These are phyloP conservation scores for Trichophyton mentagrophytes DNA, from an alignment of 2,329 filamentous ascomycete species.

Conservation along the genomic window DNA sequence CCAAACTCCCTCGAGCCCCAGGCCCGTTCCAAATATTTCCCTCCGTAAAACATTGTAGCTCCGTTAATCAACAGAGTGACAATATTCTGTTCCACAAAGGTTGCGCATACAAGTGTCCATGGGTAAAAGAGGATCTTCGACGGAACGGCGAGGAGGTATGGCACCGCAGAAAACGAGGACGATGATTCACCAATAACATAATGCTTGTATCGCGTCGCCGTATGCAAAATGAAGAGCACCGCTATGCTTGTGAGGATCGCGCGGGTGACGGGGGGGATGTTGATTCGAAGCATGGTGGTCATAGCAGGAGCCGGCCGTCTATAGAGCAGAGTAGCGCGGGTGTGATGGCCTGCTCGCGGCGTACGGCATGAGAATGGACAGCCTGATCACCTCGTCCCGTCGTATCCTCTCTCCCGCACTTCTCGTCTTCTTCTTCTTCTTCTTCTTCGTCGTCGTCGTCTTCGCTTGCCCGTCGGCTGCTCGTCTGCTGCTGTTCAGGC, in stretches of 20 bases:
- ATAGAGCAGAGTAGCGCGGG: not conserved
- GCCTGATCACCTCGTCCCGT: not conserved
- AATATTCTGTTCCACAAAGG: slow-evolving; percentile 85
- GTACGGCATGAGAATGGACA: not conserved
- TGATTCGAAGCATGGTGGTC: slow-evolving; percentile 65
- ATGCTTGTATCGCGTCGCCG: slow-evolving; percentile 49
- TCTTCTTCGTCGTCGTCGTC: not conserved
- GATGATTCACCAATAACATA: slow-evolving; percentile 42
- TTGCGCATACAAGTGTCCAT: slow-evolving; percentile 79
- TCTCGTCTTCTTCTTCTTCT: not conserved
- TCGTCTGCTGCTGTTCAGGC: no score
- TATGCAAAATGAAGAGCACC: slow-evolving; percentile 63
- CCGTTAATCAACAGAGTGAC: slow-evolving; percentile 69
- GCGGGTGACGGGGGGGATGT: slow-evolving; percentile 83
- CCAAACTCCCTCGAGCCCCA: slow-evolving; percentile 88
- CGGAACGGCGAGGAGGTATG: slow-evolving; percentile 79
- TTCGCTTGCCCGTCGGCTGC: not conserved
- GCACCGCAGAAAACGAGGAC: slow-evolving; percentile 39
- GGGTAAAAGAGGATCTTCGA: slow-evolving; percentile 74
- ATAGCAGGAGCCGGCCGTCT: not conserved
- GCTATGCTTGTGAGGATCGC: slow-evolving; percentile 62
- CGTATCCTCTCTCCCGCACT: not conserved
- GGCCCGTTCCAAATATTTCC: slow-evolving; percentile 85
- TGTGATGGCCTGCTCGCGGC: not conserved
- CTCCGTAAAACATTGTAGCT: slow-evolving; percentile 76